phyloP scores from a whole-genome alignment of 2,329 filamentous ascomycete genomes.

The Ophiostoma sp. region DNA sequence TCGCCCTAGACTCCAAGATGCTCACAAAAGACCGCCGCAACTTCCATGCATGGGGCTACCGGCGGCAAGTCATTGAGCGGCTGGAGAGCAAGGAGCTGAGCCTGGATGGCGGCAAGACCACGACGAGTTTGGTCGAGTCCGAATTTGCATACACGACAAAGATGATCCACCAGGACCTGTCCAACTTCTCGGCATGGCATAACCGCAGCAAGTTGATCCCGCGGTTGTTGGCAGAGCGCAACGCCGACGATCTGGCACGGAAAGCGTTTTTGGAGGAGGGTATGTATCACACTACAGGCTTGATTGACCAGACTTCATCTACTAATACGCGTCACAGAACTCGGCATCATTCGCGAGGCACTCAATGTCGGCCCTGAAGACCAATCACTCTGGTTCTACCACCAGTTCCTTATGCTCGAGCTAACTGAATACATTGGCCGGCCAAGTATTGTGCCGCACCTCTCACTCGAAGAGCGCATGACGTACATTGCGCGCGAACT shows the following conservation, averaged over 20 bases:
- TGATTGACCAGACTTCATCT: not conserved
- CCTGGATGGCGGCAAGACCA: constrained; percentile 37
- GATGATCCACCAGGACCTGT: constrained; percentile 82
- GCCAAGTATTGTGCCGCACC: constrained; percentile 62
- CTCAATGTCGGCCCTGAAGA: constrained; percentile 90
- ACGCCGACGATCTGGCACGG: constrained; percentile 62
- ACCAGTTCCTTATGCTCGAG: constrained; percentile 79
- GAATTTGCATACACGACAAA: constrained; percentile 90
- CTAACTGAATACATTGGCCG: constrained; percentile 52
- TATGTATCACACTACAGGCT: constrained; percentile 35
- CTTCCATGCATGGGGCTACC: constrained; percentile 95
- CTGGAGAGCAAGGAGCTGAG: constrained; percentile 61
- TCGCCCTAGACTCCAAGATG: constrained; percentile 85
- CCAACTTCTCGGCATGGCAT: constrained; percentile 98
- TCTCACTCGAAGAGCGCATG: constrained; percentile 62
- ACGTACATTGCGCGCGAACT: constrained; percentile 70
- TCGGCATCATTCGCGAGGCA: constrained; percentile 72
- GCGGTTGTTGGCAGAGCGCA: constrained; percentile 68
- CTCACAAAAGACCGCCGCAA: constrained; percentile 81
- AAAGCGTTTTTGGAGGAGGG: constrained; percentile 70
- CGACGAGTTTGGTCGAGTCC: constrained; percentile 65
- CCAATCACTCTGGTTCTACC: constrained; percentile 96
- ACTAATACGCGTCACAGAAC: constrained; percentile 53
- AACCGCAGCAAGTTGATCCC: constrained; percentile 82
- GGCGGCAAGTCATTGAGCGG: constrained; percentile 73